Evolutionary conservation across 257 asterid species (phyloP), one percentile per base, ranked within the genome.

Genomic region (Linaria vulgaris): DNA sequence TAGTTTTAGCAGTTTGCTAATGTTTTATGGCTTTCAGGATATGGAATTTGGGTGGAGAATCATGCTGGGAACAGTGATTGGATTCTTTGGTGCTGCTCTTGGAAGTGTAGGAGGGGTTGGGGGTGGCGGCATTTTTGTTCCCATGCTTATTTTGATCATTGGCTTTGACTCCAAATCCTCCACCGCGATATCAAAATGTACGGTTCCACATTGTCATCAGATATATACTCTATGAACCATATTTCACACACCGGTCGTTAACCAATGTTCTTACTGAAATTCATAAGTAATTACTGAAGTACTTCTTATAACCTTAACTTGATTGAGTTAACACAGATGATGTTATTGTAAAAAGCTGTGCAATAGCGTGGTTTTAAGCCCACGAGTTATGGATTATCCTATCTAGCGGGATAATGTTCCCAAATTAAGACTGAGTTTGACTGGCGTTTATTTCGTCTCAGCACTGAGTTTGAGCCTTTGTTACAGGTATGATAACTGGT

Each of bases 41-140:
- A 61, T 80, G 72, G 78, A 76, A 67, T 83, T 80, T 64, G 85
- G 86, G 4, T 83, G 90, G 90, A 78, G 78, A 56, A 66, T 78
- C 56, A 75, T 74, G 48, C 19, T 72, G 54, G 86, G 85, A 14
- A 59, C 83, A 45, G 73, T 80, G 67, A 69, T 83, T 73, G 90
- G 84, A 70, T 83, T 83, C 81, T 64, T 83, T 54, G 90, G 86
- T 71, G 90, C 86, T 70, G 90, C 90, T 63, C 77, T 83, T 63
- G 90, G 84, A 38, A 83, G 90, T 27, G 78, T 83, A 20, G 90
- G 86, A 14, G 90, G 90, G 19, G 90, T 76, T 10, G 90, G 90
- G 14, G 90, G 86, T 39, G 90, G 90, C 16, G 90, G 90, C 19
- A 73, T 83, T 66, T 83, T 83, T 20, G 90, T 83, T 39, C 86